A percentile compares a stretch with the other conserved stretches of the same genome.
Conservation (phyloP, 2,329 filamentous ascomycete species). For the Ceratocystis diversiconidia region DNA sequence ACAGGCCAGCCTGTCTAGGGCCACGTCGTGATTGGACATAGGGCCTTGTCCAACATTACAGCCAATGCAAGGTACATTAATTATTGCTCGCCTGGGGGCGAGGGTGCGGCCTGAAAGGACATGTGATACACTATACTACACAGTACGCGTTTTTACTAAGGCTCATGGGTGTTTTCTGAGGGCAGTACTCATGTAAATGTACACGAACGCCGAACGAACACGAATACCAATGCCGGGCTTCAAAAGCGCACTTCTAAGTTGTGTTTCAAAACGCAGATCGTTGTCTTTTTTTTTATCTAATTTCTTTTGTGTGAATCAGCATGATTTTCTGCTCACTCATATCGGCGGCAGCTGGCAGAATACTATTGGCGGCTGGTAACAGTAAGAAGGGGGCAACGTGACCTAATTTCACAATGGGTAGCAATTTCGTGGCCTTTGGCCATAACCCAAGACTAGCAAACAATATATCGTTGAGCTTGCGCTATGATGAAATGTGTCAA, state of each 20-base stretch:
- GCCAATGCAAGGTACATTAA: too few relatives aligned
- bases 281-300: not conserved
- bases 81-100: too few relatives aligned
- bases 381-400: not conserved
- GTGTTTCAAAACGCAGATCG: slow-evolving; percentile 4
- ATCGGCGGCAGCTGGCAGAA: not conserved
- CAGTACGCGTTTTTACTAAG: not conserved
- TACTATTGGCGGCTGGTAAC: too few relatives aligned
- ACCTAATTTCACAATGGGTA: not conserved
- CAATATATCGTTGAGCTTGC: not conserved
- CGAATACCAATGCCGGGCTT: not conserved
- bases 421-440: too few relatives aligned
- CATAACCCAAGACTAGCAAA: not conserved
- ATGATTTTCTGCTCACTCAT: not conserved
- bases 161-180: not conserved
- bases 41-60: too few relatives aligned
- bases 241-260: not conserved
- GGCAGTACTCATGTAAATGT: not conserved
- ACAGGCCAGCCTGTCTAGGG: too few relatives aligned
- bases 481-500: not conserved
- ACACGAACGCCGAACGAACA: not conserved
- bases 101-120: not conserved
- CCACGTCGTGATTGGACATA: too few relatives aligned
- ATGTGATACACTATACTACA: not conserved
- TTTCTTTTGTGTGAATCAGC: not conserved